Base-by-base conservation (phyloP, 805 yeast species). In the Candida odintsovae region DNA sequence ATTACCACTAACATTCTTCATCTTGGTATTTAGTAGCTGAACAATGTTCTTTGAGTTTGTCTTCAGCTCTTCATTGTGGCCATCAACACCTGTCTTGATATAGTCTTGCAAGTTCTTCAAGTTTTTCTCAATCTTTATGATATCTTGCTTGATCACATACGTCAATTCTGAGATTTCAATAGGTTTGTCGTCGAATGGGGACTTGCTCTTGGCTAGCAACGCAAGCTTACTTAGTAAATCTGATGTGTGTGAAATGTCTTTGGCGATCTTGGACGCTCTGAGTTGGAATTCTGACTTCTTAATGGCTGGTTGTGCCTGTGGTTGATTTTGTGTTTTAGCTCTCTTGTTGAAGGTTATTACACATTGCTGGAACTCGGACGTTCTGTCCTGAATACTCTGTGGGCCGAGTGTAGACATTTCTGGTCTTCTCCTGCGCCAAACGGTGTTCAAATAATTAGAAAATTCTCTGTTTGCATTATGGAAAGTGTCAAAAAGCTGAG, bases 151-250 rank as follows among this genome's bases (percentile, higher is more conserved):
- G 50, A 85, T 82, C 3, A 70, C 64, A 52, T 70, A 86, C 0
- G 99, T 90, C 52, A 94, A 71, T 64, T 94, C 97, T 19, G 90
- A 87, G 52, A 94, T 88, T 61, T 94, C 98, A 15, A 88, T 83
- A 1, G 98, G 97, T 54, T 86, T 83, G 66, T 94, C 99, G 60
- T 90, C 96, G 54, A 94, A 88, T 61, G 92, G 67, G 18, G 97
- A 95, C 62, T 90, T 90, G 56, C 90, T 74, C 64, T 86, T 89
- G 4, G 99, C 97, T 53, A 94, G 60, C 33, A 65, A 71, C 2
- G 98, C 96, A 45, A 94, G 72, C 57, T 89, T 83, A 35, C 85
- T 80, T 46, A 94, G 71, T 55, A 90, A 72, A 44, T 80, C 88
- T 6, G 97, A 90, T 12, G 92, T 88, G 45, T 81, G 83, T 11